Conservation (phyloP, 176 grass and related monocot species). For the Avena eriantha region DNA sequence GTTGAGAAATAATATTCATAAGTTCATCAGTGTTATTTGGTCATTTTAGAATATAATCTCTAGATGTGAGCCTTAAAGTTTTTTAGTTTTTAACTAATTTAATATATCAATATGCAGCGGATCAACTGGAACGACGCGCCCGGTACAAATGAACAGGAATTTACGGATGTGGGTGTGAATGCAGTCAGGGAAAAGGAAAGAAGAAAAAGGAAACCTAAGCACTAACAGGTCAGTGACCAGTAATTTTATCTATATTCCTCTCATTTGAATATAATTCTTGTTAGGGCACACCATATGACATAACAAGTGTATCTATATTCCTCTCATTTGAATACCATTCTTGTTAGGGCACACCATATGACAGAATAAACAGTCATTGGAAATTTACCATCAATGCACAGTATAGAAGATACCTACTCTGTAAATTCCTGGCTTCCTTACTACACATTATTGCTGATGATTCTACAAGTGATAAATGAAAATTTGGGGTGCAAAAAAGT, state of each 20-base stretch:
- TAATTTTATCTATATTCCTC: slow-evolving; percentile 29
- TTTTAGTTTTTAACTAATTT: not conserved
- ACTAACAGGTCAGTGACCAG: slow-evolving; percentile 11
- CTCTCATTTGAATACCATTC: slow-evolving; percentile 12
- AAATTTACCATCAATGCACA: not conserved
- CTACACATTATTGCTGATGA: not conserved
- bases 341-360: not conserved
- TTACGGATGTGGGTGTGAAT: not conserved
- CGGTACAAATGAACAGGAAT: not conserved
- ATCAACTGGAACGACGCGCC: not conserved
- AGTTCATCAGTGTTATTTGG: not conserved
- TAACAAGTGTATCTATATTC: not conserved
- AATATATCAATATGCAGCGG: not conserved
- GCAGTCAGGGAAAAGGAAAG: not conserved
- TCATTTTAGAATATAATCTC: not conserved
- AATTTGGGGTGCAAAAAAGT: not conserved
- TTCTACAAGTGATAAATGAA: not conserved
- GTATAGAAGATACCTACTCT: slow-evolving; percentile 1
- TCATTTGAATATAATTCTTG: slow-evolving; percentile 15
- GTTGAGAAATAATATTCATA: not conserved
- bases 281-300: slow-evolving; percentile 1
- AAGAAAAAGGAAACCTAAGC: not conserved
- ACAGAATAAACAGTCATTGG: not conserved
- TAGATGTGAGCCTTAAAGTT: not conserved
- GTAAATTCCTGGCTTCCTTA: not conserved